Evolutionary conservation across 257 asterid genomes (phyloP).

Genomic region (Knoxia roxburghii): DNA sequence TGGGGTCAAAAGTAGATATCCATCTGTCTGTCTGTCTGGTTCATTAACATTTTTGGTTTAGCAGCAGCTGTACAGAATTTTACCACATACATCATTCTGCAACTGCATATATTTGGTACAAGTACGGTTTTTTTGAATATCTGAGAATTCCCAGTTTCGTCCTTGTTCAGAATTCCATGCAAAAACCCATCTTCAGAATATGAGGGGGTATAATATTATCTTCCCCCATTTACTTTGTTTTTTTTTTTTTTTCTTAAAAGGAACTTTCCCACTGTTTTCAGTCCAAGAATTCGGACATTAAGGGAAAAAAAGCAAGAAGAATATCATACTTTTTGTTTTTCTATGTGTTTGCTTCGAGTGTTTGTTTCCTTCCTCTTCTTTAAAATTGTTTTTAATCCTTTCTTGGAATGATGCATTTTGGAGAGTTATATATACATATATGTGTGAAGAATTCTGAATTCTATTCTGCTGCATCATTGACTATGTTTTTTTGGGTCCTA

Average conservation of each 20-base stretch:
- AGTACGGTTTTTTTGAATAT: constrained; percentile 36
- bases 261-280: background rate
- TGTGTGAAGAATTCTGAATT: too few species aligned
- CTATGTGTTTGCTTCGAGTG: background rate
- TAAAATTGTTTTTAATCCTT: background rate
- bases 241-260: background rate
- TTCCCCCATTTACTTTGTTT: background rate
- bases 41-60: constrained; percentile 4
- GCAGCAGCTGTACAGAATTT: constrained; percentile 5
- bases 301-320: background rate
- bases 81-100: constrained; percentile 16
- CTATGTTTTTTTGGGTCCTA: constrained; percentile 16
- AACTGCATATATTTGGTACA: constrained; percentile 13
- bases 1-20: constrained; percentile 8
- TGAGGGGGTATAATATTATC: constrained; percentile 17
- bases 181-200: constrained; percentile 12
- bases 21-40: too few species aligned
- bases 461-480: constrained; percentile 22
- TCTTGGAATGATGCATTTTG: constrained; percentile 12
- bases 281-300: background rate
- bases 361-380: background rate
- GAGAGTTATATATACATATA: too few species aligned
- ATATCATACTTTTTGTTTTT: background rate
- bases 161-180: constrained; percentile 27
- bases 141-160: constrained; percentile 46